Evolutionary conservation across 1,284 basidiomycete species (phyloP).

Genomic region (Athelia sp.): DNA sequence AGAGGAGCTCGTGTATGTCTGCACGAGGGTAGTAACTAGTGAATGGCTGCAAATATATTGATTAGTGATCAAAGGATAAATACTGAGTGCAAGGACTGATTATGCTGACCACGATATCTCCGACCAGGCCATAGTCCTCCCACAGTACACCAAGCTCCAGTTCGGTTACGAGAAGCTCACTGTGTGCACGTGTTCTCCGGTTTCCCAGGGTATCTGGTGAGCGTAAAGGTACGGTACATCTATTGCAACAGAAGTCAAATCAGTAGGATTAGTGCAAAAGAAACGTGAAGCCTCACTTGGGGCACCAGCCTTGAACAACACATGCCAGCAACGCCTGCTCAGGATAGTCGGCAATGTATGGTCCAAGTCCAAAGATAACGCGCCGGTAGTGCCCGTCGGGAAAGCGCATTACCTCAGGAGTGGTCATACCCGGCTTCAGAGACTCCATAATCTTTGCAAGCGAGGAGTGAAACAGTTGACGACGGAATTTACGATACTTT

Average conservation of each 20-base stretch:
- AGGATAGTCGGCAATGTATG: conserved; percentile 33
- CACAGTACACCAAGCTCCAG: conserved; percentile 15
- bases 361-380: conserved; percentile 23
- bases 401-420: conserved; percentile 18
- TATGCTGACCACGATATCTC: conserved; percentile 18
- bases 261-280: background rate
- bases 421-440: conserved; percentile 20
- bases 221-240: conserved; percentile 18
- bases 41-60: conserved; percentile 8
- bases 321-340: conserved; percentile 25
- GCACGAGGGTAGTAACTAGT: conserved; percentile 6
- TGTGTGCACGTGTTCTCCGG: conserved; percentile 17
- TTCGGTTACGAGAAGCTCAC: conserved; percentile 13
- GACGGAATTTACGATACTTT: background rate
- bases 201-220: conserved; percentile 14
- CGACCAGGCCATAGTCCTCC: conserved; percentile 25
- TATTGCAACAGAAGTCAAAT: conserved; percentile 6
- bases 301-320: conserved; percentile 28
- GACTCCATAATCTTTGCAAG: conserved; percentile 16
- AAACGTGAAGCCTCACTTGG: conserved; percentile 18
- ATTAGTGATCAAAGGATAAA: too few relatives aligned
- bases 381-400: conserved; percentile 25
- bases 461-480: conserved; percentile 23
- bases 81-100: too few relatives aligned
- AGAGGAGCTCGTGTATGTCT: conserved; percentile 8